Conservation (phyloP, 306 rosid species). For the Prunus kanzakura region DNA sequence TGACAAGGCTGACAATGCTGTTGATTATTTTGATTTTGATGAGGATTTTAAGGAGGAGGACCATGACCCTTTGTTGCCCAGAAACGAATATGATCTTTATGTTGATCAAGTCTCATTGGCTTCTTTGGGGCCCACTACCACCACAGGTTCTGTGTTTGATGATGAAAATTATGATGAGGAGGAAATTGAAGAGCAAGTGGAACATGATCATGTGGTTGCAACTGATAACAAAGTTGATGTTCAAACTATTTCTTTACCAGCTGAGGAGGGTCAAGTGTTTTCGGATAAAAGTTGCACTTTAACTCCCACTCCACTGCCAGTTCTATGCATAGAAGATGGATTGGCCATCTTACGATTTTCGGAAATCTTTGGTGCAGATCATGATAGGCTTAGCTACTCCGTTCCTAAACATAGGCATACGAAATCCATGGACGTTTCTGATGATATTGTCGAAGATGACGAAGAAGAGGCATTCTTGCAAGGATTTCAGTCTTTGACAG, state of each 20-base stretch:
- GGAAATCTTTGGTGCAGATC: conserved; percentile 55
- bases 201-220: conserved; percentile 13
- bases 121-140: conserved; percentile 11
- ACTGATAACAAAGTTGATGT: conserved; percentile 22
- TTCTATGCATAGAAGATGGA: conserved; percentile 76
- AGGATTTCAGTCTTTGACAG: conserved; percentile 34
- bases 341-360: conserved; percentile 68
- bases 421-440: conserved; percentile 44
- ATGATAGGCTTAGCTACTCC: conserved; percentile 34
- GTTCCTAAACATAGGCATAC: conserved; percentile 43
- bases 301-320: conserved; percentile 49
- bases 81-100: conserved; percentile 41
- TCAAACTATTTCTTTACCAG: conserved; percentile 28
- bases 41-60: conserved; percentile 84
- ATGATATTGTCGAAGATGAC: conserved; percentile 69
- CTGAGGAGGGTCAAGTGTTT: conserved; percentile 38
- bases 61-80: conserved; percentile 46
- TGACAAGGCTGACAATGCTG: conserved; percentile 76
- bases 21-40: conserved; percentile 89
- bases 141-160: not conserved
- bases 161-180: conserved; percentile 79
- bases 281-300: conserved; percentile 9
- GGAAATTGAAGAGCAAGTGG: conserved; percentile 51
- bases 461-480: conserved; percentile 66
- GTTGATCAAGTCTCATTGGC: conserved; percentile 49